A percentile compares a stretch with the other conserved stretches of the same genome.
Conservation (phyloP, 371 early-diverging fungal genomes). For the Encephalitozoon intestinalis region DNA sequence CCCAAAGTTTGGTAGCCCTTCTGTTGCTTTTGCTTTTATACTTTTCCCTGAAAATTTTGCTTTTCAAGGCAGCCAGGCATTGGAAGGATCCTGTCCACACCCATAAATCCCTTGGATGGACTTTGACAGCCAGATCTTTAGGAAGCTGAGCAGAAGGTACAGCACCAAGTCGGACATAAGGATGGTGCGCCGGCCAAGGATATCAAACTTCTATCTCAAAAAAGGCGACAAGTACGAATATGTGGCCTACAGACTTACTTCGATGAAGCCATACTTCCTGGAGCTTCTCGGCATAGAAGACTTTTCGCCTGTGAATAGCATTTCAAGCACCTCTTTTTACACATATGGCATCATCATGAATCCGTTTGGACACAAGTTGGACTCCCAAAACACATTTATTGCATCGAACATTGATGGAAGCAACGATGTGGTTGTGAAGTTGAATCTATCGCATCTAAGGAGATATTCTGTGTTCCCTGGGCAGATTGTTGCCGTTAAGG, state of each 20-base stretch:
- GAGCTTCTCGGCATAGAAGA: slow-evolving; percentile 25
- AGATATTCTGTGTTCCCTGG: slow-evolving; percentile 47
- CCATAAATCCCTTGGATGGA: neutral
- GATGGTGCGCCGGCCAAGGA: neutral
- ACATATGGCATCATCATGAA: slow-evolving; percentile 38
- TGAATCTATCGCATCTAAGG: slow-evolving; percentile 30
- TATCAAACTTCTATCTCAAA: slow-evolving; percentile 36
- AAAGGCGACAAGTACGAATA: slow-evolving; percentile 22
- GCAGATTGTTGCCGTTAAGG: slow-evolving; percentile 45
- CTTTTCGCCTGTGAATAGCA: slow-evolving; percentile 24
- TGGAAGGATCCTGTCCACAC: neutral
- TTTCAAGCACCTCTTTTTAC: slow-evolving; percentile 10
- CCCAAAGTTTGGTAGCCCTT: slow-evolving; percentile 19
- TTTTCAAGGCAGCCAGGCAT: neutral
- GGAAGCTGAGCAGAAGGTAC: neutral
- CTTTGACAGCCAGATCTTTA: neutral
- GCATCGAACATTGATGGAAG: slow-evolving; percentile 28
- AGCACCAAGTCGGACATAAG: neutral
- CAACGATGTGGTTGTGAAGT: slow-evolving; percentile 24
- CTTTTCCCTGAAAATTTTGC: slow-evolving; percentile 21
- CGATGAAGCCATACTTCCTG: slow-evolving; percentile 19
- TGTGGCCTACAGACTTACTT: slow-evolving; percentile 20
- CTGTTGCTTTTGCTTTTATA: neutral
- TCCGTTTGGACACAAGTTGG: slow-evolving; percentile 2
- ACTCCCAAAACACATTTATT: neutral